These are phyloP conservation scores for Logfia minima DNA, from an alignment of 129 eudicot species.

Conservation along the genomic window DNA sequence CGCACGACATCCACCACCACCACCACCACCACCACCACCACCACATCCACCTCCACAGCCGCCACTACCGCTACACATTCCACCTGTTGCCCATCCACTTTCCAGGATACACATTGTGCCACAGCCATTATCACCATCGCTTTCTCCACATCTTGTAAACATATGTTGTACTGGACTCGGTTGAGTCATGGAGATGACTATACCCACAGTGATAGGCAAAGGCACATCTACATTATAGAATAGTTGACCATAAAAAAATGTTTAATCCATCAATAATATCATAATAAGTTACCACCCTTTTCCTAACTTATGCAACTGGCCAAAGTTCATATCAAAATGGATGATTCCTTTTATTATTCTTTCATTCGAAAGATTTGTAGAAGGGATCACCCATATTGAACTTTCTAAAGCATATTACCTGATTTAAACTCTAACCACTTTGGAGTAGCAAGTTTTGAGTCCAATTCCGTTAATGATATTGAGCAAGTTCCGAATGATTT, in stretches of 20 bases:
- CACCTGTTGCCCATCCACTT: conserved; percentile 21
- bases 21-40: not conserved
- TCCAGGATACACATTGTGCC: not conserved
- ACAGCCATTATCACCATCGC: not conserved
- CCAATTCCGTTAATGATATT: conserved; percentile 18
- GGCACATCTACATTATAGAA: conserved; percentile 13
- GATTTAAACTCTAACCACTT: conserved; percentile 27
- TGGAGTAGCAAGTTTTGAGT: conserved; percentile 17
- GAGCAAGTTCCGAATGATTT: conserved; percentile 23
- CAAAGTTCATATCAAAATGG: not conserved
- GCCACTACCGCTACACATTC: conserved; percentile 30
- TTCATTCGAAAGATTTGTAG: not conserved
- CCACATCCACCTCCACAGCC: conserved; percentile 32
- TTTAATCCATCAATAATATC: not conserved
- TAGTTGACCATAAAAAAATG: not conserved
- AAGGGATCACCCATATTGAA: not conserved
- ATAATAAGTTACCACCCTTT: not conserved
- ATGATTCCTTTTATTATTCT: not conserved
- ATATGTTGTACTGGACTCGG: conserved; percentile 19
- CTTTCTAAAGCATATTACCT: conserved; percentile 17
- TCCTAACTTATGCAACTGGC: not conserved
- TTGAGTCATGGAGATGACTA: conserved; percentile 25
- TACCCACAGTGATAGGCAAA: conserved; percentile 25
- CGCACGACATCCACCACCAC: conserved; percentile 26
- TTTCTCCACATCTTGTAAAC: conserved; percentile 7